A percentile compares a stretch with the other conserved stretches of the same genome.
These are phyloP conservation scores for Carex pumila DNA, from an alignment of 176 grass and related monocot species.

Conservation along the genomic window DNA sequence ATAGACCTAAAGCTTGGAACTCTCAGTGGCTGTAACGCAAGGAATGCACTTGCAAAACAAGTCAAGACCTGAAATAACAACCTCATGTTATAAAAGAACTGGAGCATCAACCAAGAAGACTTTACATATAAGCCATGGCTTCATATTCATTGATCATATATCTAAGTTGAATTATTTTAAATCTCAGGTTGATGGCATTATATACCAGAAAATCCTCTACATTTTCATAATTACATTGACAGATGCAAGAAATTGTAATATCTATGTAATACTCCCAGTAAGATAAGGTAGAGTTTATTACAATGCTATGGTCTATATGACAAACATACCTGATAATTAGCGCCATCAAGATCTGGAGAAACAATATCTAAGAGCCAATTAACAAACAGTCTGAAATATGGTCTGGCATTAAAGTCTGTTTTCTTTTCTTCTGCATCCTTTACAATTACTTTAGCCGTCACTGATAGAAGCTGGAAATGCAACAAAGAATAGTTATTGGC, in stretches of 20 bases:
- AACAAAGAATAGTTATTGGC: conserved; percentile 15
- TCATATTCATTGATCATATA: background rate
- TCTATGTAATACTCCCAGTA: background rate
- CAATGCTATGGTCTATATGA: background rate
- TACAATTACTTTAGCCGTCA: conserved; percentile 59
- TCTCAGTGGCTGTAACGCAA: conserved; percentile 36
- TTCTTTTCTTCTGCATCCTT: conserved; percentile 97
- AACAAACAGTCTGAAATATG: conserved; percentile 81
- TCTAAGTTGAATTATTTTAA: background rate
- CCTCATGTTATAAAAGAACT: background rate
- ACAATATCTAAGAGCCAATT: conserved; percentile 85
- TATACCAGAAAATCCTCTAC: background rate
- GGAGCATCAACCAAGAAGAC: background rate
- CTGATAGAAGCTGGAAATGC: conserved; percentile 52
- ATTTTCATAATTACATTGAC: background rate
- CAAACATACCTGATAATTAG: conserved; percentile 67
- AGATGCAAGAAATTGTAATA: background rate
- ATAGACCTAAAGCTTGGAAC: conserved; percentile 47
- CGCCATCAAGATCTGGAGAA: conserved; percentile 54
- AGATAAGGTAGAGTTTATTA: background rate
- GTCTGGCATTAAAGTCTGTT: conserved; percentile 66
- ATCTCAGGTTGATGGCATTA: background rate
- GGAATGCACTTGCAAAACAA: conserved; percentile 44
- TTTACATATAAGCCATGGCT: background rate
- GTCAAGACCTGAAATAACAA: conserved; percentile 36